A percentile compares a stretch with the other conserved stretches of the same genome.
These are phyloP conservation scores for Aurantiochytrium sp. DNA, from an alignment of 108 stramenopile species.

Conservation along the genomic window DNA sequence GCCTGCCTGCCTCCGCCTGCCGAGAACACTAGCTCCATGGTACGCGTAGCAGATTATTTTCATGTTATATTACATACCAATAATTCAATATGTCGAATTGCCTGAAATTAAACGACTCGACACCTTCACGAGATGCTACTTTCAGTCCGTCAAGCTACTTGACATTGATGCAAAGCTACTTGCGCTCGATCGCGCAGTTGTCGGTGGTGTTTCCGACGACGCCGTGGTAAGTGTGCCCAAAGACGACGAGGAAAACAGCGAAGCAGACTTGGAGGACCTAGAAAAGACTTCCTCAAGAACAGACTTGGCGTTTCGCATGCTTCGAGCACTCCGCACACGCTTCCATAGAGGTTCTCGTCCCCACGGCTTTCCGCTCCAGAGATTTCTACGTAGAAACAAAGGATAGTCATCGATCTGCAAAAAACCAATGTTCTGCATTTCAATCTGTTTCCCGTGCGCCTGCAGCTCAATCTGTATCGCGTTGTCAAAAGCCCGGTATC, in stretches of 20 bases:
- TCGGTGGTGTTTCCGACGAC: background rate
- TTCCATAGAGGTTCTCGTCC: background rate
- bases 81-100: too few species aligned
- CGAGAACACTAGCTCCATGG: too few species aligned
- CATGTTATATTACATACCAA: too few species aligned
- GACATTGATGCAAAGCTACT: background rate
- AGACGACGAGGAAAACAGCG: too few species aligned
- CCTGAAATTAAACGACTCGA: too few species aligned
- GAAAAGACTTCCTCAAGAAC: background rate
- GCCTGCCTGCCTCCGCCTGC: too few species aligned
- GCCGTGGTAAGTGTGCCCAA: too few species aligned
- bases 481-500: background rate
- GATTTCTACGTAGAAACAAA: background rate
- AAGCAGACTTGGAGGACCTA: background rate
- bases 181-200: background rate
- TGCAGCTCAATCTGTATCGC: background rate
- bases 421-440: background rate
- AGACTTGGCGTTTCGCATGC: background rate
- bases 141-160: too few species aligned
- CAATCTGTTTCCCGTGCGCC: background rate
- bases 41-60: too few species aligned
- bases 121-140: too few species aligned
- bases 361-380: constrained; percentile 20
- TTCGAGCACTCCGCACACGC: background rate
- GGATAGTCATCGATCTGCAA: background rate